Percentiles rank a stretch among this genome's conserved stretches.
Evolutionary conservation across 441 rosid species (phyloP).

Genomic region (Erysimum cheiri): DNA sequence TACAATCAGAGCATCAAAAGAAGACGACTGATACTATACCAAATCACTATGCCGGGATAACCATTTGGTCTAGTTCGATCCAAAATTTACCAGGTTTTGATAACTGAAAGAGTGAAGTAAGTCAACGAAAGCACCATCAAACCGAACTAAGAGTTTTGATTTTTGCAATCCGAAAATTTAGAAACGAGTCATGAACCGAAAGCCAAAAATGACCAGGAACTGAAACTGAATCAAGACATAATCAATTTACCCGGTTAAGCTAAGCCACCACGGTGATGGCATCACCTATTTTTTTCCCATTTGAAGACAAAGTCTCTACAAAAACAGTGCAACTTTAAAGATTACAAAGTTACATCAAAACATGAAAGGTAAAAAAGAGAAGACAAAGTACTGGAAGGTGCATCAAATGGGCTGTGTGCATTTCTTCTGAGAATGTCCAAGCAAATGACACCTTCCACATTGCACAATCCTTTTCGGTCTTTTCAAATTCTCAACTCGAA

Average conservation of each 20-base stretch:
- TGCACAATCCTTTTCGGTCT: conserved; percentile 27
- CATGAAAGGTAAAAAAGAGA: no score
- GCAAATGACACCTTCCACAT: conserved; percentile 85
- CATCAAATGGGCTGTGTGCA: conserved; percentile 84
- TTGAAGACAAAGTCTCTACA: conserved; percentile 27
- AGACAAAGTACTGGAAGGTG: conserved; percentile 30
- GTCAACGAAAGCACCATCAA: not conserved
- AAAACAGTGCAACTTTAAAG: conserved; percentile 6
- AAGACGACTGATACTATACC: not conserved
- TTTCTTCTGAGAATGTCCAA: conserved; percentile 99
- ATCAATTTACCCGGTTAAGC: conserved; percentile 21
- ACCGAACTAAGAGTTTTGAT: not conserved
- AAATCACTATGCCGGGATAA: not conserved
- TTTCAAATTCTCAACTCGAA: conserved; percentile 28
- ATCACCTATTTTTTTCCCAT: conserved; percentile 1
- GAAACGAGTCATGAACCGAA: not conserved
- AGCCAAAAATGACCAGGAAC: not conserved
- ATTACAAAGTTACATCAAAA: conserved; percentile 43
- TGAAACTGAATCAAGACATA: not conserved
- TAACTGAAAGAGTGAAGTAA: not conserved
- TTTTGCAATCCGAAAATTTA: not conserved
- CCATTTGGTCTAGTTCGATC: not conserved
- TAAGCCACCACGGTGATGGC: not conserved
- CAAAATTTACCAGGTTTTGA: not conserved
- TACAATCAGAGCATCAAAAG: not conserved